A percentile compares a stretch with the other conserved stretches of the same genome.
These are phyloP conservation scores for Physcomitrium patens DNA, from an alignment of 225 moss, liverwort and hornwort genomes.

Conservation along the genomic window DNA sequence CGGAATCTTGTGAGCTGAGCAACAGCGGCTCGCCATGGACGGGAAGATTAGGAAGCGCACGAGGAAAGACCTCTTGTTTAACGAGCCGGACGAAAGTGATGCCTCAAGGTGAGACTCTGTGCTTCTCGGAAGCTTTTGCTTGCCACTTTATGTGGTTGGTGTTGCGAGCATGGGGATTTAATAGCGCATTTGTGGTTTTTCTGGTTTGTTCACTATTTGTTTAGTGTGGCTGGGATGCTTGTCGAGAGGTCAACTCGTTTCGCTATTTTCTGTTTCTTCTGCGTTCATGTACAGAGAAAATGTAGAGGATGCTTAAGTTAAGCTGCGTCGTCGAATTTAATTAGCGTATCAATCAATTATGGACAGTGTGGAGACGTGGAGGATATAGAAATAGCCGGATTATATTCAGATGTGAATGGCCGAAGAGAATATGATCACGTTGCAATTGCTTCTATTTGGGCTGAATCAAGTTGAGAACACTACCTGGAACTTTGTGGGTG, in stretches of 20 bases:
- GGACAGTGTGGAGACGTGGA: not conserved
- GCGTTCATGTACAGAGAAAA: not conserved
- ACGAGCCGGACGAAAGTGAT: constrained; percentile 30
- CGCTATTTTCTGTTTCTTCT: not conserved
- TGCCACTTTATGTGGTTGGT: not conserved
- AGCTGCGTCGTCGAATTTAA: not conserved
- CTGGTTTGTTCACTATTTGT: not conserved
- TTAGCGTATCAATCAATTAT: not conserved
- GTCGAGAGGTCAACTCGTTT: not conserved
- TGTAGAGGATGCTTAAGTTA: not conserved
- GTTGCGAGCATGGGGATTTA: not conserved
- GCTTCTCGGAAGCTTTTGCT: not conserved
- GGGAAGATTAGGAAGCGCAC: constrained; percentile 33
- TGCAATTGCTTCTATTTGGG: not conserved
- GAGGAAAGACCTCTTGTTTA: constrained; percentile 17
- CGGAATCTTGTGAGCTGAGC: not conserved
- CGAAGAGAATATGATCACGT: constrained; percentile 9
- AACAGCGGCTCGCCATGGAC: constrained; percentile 15
- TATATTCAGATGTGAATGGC: not conserved
- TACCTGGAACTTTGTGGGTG: not conserved
- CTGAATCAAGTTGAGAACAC: not conserved
- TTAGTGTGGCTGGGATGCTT: not conserved
- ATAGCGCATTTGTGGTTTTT: not conserved
- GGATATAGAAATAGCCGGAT: not conserved
- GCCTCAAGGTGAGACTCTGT: constrained; percentile 3